Evolutionary conservation across 176 grass and related monocot species (phyloP), one percentile per base, ranked within the genome.

Genomic region (Phoenix dactylifera): DNA sequence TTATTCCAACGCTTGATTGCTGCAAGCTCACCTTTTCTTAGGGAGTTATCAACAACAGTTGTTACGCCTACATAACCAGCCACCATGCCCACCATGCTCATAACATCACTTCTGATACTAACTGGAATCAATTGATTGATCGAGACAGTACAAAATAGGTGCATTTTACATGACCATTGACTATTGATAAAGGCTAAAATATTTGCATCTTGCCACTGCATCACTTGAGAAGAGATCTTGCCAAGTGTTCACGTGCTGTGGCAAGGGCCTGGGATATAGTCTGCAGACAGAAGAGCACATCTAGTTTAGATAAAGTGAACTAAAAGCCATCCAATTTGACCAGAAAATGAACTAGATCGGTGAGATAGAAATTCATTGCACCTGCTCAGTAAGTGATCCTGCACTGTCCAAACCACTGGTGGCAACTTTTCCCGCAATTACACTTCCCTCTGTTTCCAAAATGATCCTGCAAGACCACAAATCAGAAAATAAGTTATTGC

Each of bases 151-250:
- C 5, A 30, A 30, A 1, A 14, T 44, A 44, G 14, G 35, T 44
- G 35, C 35, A 44, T 44, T 14, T 44, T 12, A 44, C 35, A 44
- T 9, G 35, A 44, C 35, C 2, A 44, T 44, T 12, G 35, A 44
- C 35, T 14, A 44, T 44, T 44, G 35, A 44, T 44, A 44, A 44
- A 44, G 10, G 35, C 14, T 44, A 44, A 44, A 44, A 44, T 44
- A 44, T 44, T 9, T 44, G 35, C 35, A 44, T 9, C 2, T 44
- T 14, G 35, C 35, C 6, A 14, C 35, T 14, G 35, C 57, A 72
- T 98, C 78, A 98, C 72, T 88, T 98, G 16, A 92, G 81, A 83
- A 91, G 93, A 78, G 93, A 97, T 65, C 89, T 98, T 44, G 93
- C 74, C 1, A 92, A 76, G 79, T 98, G 93, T 35, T 98, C 87